Conservation (phyloP, 768 basidiomycete species). For the Amylocystis lapponica region DNA sequence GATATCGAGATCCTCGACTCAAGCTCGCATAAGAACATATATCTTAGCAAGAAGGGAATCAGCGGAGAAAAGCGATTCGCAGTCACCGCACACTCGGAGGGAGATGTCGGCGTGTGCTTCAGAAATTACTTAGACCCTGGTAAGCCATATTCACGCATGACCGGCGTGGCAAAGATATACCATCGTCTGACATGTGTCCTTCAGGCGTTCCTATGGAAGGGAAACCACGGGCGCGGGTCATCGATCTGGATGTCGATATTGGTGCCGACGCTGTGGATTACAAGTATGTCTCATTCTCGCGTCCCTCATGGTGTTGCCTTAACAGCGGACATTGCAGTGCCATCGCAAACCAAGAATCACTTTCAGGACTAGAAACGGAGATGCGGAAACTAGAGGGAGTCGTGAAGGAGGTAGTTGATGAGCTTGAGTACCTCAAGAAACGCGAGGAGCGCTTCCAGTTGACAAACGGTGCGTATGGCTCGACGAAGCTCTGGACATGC, state of each 20-base stretch:
- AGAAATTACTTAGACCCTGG: slow-evolving; percentile 73
- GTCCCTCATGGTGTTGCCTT: not conserved
- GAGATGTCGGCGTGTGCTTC: slow-evolving; percentile 95
- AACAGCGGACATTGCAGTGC: slow-evolving; percentile 47
- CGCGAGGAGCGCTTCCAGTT: slow-evolving; percentile 84
- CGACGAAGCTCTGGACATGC: not conserved
- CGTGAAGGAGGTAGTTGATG: slow-evolving; percentile 91
- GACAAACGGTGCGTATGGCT: slow-evolving; percentile 72
- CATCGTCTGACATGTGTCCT: not conserved
- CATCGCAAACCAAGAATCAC: slow-evolving; percentile 96
- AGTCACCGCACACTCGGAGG: slow-evolving; percentile 88
- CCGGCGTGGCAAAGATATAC: not conserved
- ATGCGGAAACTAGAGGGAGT: slow-evolving; percentile 97
- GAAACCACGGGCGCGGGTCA: slow-evolving; percentile 50
- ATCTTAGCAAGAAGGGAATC: slow-evolving; percentile 83
- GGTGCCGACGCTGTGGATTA: slow-evolving; percentile 98
- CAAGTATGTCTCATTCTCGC: slow-evolving; percentile 57
- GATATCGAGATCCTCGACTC: slow-evolving; percentile 96
- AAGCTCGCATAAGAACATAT: slow-evolving; percentile 77
- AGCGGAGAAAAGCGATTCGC: slow-evolving; percentile 90
- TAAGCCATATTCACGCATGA: slow-evolving; percentile 33
- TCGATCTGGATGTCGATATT: slow-evolving; percentile 96
- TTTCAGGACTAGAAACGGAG: slow-evolving; percentile 93
- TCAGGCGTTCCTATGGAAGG: slow-evolving; percentile 41
- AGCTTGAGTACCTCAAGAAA: slow-evolving; percentile 84